A percentile compares a stretch with the other conserved stretches of the same genome.
These are phyloP conservation scores for Panus rudis DNA, from an alignment of 768 basidiomycete species.

Conservation along the genomic window DNA sequence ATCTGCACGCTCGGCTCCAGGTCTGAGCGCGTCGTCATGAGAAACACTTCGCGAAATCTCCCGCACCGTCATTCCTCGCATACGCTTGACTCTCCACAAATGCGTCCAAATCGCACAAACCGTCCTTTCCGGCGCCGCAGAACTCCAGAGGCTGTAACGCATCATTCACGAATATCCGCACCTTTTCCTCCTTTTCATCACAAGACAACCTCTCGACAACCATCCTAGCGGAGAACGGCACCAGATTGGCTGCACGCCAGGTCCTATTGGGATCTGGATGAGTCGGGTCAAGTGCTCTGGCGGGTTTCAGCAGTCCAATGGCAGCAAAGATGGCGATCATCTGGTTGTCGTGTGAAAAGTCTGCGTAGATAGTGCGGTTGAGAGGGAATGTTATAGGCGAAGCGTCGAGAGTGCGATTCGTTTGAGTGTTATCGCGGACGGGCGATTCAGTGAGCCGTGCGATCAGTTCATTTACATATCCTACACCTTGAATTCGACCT, in stretches of 20 bases:
- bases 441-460: constrained; percentile 63
- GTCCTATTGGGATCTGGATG: constrained; percentile 14
- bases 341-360: constrained; percentile 84
- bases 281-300: constrained; percentile 8
- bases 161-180: constrained; percentile 77
- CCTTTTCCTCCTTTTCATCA: constrained; percentile 26
- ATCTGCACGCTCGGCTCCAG: no score
- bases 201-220: constrained; percentile 61
- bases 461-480: constrained; percentile 85
- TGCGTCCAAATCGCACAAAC: constrained; percentile 54
- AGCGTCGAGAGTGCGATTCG: constrained; percentile 64
- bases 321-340: constrained; percentile 73
- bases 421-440: constrained; percentile 65
- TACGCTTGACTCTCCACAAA: constrained; percentile 73
- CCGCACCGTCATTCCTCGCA: constrained; percentile 57
- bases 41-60: constrained; percentile 61
- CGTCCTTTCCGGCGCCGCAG: constrained; percentile 46
- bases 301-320: constrained; percentile 35
- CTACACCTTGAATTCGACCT: constrained; percentile 76
- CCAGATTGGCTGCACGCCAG: constrained; percentile 55
- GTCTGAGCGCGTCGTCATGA: no score
- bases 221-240: constrained; percentile 72
- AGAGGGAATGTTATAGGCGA: constrained; percentile 66
- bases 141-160: constrained; percentile 56
- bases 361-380: constrained; percentile 51